Evolutionary conservation across 2,329 filamentous ascomycete species (phyloP), one percentile per base, ranked within the genome.

Genomic region (Ascochyta koolunga): DNA sequence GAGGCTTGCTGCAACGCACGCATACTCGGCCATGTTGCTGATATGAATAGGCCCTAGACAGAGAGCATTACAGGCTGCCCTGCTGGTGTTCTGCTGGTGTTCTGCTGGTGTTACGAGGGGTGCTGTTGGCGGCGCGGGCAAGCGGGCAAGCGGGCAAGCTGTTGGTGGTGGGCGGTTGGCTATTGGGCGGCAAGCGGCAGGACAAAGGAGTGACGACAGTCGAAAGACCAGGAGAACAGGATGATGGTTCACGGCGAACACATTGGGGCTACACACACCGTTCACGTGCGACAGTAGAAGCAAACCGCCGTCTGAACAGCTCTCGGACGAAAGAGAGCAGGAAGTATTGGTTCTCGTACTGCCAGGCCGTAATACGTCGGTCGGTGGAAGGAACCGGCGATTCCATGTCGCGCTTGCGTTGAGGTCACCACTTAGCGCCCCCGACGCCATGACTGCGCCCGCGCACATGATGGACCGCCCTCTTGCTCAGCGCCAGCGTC

Each of bases 201-300:
- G 59, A 65, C 68, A 70, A 70, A 72, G 68, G 70, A 72, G 69
- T 67, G 70, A 70, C 69, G 68, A 61, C 61, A 66, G 61, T 58
- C 50, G 53, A 56, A 45, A 58, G 52, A 60, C 54, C 50, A 35
- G 50, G 39, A 35, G 47, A 16, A 16, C 24, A 29, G 32, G 33
- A 32, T 22, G 29, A 27, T 42, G 35, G 54, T 56, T 52, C 44
- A 56, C 54, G 48, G 54, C 44, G 48, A 49, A 51, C 33, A 45
- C 54, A 56, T 56, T 42, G 52, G 47, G 29, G 42, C 42, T 42
- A 31, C 24, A 16, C 52, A 41, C 45, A 40, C 51, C 45, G 40
- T 40, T 43, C 45, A 41, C 22, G 41, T 41, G 45, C 51, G 41
- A 49, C 21, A 50, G 22, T 33, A 40, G 16, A 38, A n/a, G 38